Evolutionary conservation across 371 early-diverging fungal genomes (phyloP), one percentile per base, ranked within the genome.

Genomic region (Mortierella sp.): DNA sequence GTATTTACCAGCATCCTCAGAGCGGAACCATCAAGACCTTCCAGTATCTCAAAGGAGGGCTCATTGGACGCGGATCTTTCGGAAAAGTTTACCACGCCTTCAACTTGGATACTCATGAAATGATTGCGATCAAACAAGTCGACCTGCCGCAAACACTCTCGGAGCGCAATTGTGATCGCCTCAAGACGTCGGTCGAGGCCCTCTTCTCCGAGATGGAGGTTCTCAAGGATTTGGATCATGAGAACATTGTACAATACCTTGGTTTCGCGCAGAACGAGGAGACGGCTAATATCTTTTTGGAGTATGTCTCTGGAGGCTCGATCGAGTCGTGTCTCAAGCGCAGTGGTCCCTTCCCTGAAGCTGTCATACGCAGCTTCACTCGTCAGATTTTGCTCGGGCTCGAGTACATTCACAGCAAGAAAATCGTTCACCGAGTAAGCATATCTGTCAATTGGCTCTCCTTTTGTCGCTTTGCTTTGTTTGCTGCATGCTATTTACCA

Each of bases 71-170:
- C 82, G 99, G 99, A 0, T 96, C 97, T 9, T 99, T 97, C 85
- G 99, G 99, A 0, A 93, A 94, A 69, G 99, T 99, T 31, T 97
- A 94, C 80, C 92, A 94, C 80, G 98, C 95, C 0, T 90, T 96
- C 72, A 96, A 97, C 83, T 84, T 93, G n/a, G 93, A 90, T 1
- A 95, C 94, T 0, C 94, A 96, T 28, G 97, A 97, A 74, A 91
- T 97, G 77, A 95, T 99, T 87, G 99, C 99, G 0, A 97, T 99
- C 26, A 99, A 99, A 88, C 96, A 96, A 78, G 97, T 99, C 26
- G 93, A 92, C 72, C 79, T 94, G 48, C 95, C 94, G 10, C 78
- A 67, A 48, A 85, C 87, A 19, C 72, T 75, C 14, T 81, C 87
- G 26, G 88, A 85, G 37, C 46, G 76, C 61, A 82, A 82, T 53